Evolutionary conservation across 2,329 filamentous ascomycete genomes (phyloP), one percentile per base, ranked within the genome.

Genomic region (Cadophora malorum): DNA sequence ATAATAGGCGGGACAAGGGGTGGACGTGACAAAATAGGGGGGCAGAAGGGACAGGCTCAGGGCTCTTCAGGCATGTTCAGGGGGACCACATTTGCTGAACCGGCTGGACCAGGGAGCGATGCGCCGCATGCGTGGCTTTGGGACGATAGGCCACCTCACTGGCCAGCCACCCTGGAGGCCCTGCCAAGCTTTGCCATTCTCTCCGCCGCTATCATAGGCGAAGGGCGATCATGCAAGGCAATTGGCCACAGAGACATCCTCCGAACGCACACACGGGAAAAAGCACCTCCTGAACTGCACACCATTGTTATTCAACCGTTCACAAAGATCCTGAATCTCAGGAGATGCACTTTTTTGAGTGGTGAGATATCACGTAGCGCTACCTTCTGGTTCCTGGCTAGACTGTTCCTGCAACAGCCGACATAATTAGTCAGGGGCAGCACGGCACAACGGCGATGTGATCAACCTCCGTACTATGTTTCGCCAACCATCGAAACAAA

Each of bases 401-500:
- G 33, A 35, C 19, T 31, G n/a, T 41, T 38, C 21, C 19, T 38
- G 33, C 41, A 28, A 45, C 55, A 35, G 19, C 33, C 45, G n/a
- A 50, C 45, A 55, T 53, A 16, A 38, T 52, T 67, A 69, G 69
- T 67, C 71, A 69, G 68, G 69, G 69, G 67, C 19, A 60, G 3
- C 25, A 50, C 12, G n/a, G 12, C 41, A 31, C 12, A 10, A 14
- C 6, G 28, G 28, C 53, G n/a, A 28, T 59, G 45, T 67, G 64
- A 67, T 67, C 52, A 31, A 62, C 35, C 58, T 28, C 53, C 7
- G 25, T 33, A 59, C 23, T 19, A 68, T 55, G 71, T 71, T 72
- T 71, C 69, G 71, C 58, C 50, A 59, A 63, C 14, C 38, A 38
- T 70, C 66, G 70, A 71, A 73, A 71, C 71, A 73, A 73, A 68